phyloP scores from a whole-genome alignment of 192 early-diverging fungal species.

The Lobosporangium transversale region DNA sequence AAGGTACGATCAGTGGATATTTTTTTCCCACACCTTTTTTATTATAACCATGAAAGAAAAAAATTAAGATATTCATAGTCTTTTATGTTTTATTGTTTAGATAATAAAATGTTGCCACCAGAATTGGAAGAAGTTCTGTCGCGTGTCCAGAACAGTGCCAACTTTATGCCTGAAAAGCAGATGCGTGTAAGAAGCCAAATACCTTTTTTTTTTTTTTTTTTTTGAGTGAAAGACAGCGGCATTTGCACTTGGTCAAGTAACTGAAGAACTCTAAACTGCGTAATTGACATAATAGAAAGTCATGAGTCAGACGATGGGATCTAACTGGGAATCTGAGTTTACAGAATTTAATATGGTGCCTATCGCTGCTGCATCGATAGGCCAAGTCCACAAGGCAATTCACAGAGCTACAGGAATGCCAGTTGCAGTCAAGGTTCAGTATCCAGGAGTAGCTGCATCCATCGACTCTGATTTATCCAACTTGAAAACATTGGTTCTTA shows the following conservation, averaged over 20 bases:
- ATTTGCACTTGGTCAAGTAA: too few relatives aligned
- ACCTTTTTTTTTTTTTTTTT: too few relatives aligned
- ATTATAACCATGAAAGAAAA: neutral
- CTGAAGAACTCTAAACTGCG: neutral
- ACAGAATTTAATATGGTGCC: slow-evolving; percentile 78
- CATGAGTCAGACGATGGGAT: slow-evolving; percentile 74
- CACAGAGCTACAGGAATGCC: slow-evolving; percentile 53
- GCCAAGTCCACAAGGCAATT: slow-evolving; percentile 80
- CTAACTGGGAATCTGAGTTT: slow-evolving; percentile 77
- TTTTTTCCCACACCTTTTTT: too few relatives aligned
- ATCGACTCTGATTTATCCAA: slow-evolving; percentile 93
- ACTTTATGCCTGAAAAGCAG: slow-evolving; percentile 94
- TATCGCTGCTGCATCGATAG: slow-evolving; percentile 93
- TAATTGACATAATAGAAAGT: slow-evolving; percentile 57
- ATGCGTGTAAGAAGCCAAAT: slow-evolving; percentile 72
- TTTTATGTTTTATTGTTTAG: slow-evolving; percentile 34
- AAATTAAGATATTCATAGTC: neutral
- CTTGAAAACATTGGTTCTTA: slow-evolving; percentile 77
- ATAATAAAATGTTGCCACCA: slow-evolving; percentile 75
- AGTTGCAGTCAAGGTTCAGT: slow-evolving; percentile 96
- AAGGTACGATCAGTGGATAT: too few relatives aligned
- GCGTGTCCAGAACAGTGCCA: slow-evolving; percentile 92
- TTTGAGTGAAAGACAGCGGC: too few relatives aligned
- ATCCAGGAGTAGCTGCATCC: slow-evolving; percentile 89
- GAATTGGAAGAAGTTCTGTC: slow-evolving; percentile 85